Conservation (phyloP, 106 monocot species). For the Dioscorea dumetorum region DNA sequence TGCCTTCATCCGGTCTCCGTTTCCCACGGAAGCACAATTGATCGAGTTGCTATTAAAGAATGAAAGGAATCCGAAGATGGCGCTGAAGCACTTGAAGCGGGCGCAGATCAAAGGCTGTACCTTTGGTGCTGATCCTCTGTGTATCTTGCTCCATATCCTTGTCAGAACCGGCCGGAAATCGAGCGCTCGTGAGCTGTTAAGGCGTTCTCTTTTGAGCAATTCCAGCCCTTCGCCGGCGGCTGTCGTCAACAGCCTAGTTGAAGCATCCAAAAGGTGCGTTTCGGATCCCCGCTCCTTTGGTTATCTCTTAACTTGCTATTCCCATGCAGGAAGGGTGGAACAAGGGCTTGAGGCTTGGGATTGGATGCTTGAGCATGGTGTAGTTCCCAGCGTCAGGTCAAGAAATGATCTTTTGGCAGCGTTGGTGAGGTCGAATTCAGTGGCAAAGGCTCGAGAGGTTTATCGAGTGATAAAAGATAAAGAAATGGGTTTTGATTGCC, state of each 20-base stretch:
- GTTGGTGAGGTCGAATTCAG: slow-evolving; percentile 14
- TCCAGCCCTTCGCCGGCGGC: slow-evolving; percentile 7
- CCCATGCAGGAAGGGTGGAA: slow-evolving; percentile 6
- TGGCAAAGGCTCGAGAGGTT: slow-evolving; percentile 15
- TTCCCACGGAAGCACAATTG: background rate
- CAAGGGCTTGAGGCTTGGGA: slow-evolving; percentile 28
- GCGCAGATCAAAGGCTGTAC: background rate
- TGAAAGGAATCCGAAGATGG: background rate
- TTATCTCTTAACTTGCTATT: slow-evolving; percentile 28
- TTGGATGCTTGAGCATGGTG: slow-evolving; percentile 19
- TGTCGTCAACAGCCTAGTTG: slow-evolving; percentile 29
- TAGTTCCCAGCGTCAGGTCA: slow-evolving; percentile 23
- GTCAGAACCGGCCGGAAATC: slow-evolving; percentile 10
- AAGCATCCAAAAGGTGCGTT: slow-evolving; percentile 13
- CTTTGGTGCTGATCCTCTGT: background rate
- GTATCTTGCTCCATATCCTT: slow-evolving; percentile 45
- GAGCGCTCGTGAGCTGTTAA: slow-evolving; percentile 22
- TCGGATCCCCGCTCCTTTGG: slow-evolving; percentile 19
- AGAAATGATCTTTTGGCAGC: slow-evolving; percentile 29
- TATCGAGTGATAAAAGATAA: slow-evolving; percentile 30
- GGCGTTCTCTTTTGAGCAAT: slow-evolving; percentile 7
- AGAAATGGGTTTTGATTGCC: slow-evolving; percentile 31
- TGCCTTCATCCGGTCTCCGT: background rate
- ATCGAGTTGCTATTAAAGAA: background rate
- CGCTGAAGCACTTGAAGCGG: background rate